Evolutionary conservation across 805 yeast species (phyloP), one percentile per base, ranked within the genome.

Genomic region (Barnettozyma sp.): DNA sequence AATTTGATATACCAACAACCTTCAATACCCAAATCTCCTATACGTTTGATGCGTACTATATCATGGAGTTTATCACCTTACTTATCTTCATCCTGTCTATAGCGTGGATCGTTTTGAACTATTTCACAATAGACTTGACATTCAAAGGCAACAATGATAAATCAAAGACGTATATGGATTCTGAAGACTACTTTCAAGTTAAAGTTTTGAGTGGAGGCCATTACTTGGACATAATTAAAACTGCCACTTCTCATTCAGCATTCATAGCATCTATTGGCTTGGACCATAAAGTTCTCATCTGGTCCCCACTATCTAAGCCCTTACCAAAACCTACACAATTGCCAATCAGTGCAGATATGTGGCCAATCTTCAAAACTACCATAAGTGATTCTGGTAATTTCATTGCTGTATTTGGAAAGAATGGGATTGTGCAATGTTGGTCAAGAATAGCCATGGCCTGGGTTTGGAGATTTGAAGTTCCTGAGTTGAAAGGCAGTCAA

Each of bases 201-300:
- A 73, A 63, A 59, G 70, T 60, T 36, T 65, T 67, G 12, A 54
- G 61, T 20, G 77, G 65, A 9, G 65, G 76, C 5, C 88, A 79
- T 52, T 58, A 63, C 17, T 59, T 82, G 33, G 94, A 85, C 53
- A 66, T 82, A 4, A 65, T 80, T 22, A 69, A 68, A 38, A 60
- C 82, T 9, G 59, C 67, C n/a, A 70, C 85, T 1, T 77, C 83
- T 11, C 55, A 66, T 15, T 61, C 71, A 11, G 76, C 85, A 3
- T 78, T 82, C 47, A 66, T 82, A 17, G 76, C 83, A 0, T 69
- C 82, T 2, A 70, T 81, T 19, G 90, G 88, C 4, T 60, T 85
- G 50, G 94, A 84, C 48, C 87, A 81, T 46, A 72, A 68, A 40
- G 67, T 84, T 4, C 55, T 75, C 22, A 73, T 83, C 9, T 84